phyloP scores from a whole-genome alignment of 805 yeast genomes.

The Komagataella ulmi region DNA sequence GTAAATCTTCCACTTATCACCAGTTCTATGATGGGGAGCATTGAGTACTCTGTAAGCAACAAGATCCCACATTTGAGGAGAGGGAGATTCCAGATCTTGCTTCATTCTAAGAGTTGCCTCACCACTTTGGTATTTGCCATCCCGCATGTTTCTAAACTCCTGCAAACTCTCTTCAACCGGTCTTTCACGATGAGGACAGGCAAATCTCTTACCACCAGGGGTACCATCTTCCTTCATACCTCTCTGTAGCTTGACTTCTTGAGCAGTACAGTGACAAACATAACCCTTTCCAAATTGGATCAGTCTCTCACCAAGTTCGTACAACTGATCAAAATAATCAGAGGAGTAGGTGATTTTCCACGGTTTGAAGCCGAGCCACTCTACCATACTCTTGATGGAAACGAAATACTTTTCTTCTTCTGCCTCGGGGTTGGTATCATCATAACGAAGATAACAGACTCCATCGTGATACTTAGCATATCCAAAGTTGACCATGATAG shows the following conservation, averaged over 20 bases:
- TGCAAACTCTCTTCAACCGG: conserved; percentile 60
- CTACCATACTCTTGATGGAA: conserved; percentile 71
- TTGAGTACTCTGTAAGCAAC: conserved; percentile 92
- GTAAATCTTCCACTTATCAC: conserved; percentile 92
- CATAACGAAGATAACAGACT: conserved; percentile 82
- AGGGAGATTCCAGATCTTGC: conserved; percentile 79
- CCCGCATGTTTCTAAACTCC: conserved; percentile 85
- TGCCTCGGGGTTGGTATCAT: conserved; percentile 98
- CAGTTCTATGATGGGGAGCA: conserved; percentile 93
- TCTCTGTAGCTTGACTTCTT: conserved; percentile 79
- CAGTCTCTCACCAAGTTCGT: conserved; percentile 77
- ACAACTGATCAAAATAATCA: conserved; percentile 84
- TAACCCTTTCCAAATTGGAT: conserved; percentile 66
- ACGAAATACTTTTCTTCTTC: conserved; percentile 88
- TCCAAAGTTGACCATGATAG: conserved; percentile 97
- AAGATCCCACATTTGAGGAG: conserved; percentile 99
- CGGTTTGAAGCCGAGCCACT: conserved; percentile 91
- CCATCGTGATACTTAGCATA: conserved; percentile 83
- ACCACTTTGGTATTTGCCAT: conserved; percentile 80
- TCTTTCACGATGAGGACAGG: conserved; percentile 66
- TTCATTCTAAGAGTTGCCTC: conserved; percentile 95
- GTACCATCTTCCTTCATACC: conserved; percentile 89
- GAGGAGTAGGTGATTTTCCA: conserved; percentile 93
- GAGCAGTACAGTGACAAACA: conserved; percentile 88
- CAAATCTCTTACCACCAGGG: conserved; percentile 82